A percentile compares a stretch with the other conserved stretches of the same genome.
These are phyloP conservation scores for Bipolaris sorokiniana DNA, from an alignment of 2,329 filamentous ascomycete species.

Conservation along the genomic window DNA sequence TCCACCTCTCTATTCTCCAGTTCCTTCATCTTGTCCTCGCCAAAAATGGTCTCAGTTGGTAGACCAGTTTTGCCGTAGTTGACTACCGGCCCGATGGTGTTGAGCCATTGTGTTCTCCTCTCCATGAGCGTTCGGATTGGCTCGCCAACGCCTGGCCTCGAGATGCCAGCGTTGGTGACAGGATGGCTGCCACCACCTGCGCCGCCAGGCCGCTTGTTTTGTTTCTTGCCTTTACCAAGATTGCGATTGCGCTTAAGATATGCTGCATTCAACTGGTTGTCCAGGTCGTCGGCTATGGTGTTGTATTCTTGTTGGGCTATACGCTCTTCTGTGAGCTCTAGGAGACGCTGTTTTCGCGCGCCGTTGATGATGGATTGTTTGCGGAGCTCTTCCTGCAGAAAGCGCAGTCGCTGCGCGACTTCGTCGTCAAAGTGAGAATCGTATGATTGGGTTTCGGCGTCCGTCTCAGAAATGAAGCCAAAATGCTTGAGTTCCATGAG, in stretches of 20 bases:
- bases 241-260: conserved; percentile 96
- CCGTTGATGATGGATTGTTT: conserved; percentile 87
- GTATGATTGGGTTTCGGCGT: conserved; percentile 73
- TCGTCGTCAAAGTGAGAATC: conserved; percentile 93
- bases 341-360: conserved; percentile 83
- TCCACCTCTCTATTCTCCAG: conserved; percentile 78
- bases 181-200: conserved; percentile 72
- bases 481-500: conserved; percentile 91
- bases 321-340: conserved; percentile 86
- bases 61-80: conserved; percentile 80
- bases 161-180: conserved; percentile 47
- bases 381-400: conserved; percentile 81
- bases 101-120: conserved; percentile 84
- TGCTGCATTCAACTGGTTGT: conserved; percentile 90
- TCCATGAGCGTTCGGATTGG: conserved; percentile 93
- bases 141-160: conserved; percentile 75
- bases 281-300: conserved; percentile 95
- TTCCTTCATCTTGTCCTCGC: conserved; percentile 71
- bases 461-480: conserved; percentile 80
- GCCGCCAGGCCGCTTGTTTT: conserved; percentile 75
- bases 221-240: conserved; percentile 92
- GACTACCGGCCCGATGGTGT: conserved; percentile 89
- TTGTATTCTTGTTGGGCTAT: conserved; percentile 97
- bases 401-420: conserved; percentile 84
- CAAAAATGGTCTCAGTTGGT: conserved; percentile 79